Evolutionary conservation across 2,329 filamentous ascomycete species (phyloP).

Genomic region (Stemphylium beticola): DNA sequence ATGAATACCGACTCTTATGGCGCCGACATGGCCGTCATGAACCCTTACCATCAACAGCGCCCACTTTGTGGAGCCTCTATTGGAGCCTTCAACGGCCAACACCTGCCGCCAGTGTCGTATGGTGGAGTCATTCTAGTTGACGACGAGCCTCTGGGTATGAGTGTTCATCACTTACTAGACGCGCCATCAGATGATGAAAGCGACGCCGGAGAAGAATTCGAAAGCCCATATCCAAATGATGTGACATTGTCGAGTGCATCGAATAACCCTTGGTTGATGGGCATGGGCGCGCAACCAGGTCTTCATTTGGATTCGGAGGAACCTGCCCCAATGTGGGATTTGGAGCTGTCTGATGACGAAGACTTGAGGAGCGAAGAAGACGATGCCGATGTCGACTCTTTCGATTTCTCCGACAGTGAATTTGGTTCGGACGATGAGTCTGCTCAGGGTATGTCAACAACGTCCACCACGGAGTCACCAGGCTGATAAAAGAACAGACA

Average conservation of each 20-base stretch:
- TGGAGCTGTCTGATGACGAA: slow-evolving; percentile 62
- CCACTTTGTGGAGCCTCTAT: slow-evolving; percentile 91
- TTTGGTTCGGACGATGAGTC: slow-evolving; percentile 42
- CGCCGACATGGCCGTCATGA: slow-evolving; percentile 58
- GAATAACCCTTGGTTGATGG: slow-evolving; percentile 45
- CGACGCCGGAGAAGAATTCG: slow-evolving; percentile 49
- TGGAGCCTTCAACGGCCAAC: slow-evolving; percentile 84
- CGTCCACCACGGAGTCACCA: not conserved
- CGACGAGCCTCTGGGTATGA: slow-evolving; percentile 87
- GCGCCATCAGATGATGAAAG: slow-evolving; percentile 61
- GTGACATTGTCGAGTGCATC: slow-evolving; percentile 53
- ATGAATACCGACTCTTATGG: slow-evolving; percentile 45
- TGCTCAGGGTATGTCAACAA: slow-evolving; percentile 25
- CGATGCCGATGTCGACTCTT: slow-evolving; percentile 41
- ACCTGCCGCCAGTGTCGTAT: slow-evolving; percentile 88
- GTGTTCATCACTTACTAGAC: slow-evolving; percentile 95
- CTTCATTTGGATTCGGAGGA: slow-evolving; percentile 40
- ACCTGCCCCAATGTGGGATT: slow-evolving; percentile 42
- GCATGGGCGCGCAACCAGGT: slow-evolving; percentile 45
- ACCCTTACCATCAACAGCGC: slow-evolving; percentile 77
- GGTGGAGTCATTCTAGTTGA: slow-evolving; percentile 88
- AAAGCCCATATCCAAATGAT: slow-evolving; percentile 33
- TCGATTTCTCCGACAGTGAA: slow-evolving; percentile 66
- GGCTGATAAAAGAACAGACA: slow-evolving; percentile 12
- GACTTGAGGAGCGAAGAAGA: slow-evolving; percentile 51